These are phyloP conservation scores for Mycosarcoma mackinlayi DNA, from an alignment of 1,284 basidiomycete species.

Conservation along the genomic window DNA sequence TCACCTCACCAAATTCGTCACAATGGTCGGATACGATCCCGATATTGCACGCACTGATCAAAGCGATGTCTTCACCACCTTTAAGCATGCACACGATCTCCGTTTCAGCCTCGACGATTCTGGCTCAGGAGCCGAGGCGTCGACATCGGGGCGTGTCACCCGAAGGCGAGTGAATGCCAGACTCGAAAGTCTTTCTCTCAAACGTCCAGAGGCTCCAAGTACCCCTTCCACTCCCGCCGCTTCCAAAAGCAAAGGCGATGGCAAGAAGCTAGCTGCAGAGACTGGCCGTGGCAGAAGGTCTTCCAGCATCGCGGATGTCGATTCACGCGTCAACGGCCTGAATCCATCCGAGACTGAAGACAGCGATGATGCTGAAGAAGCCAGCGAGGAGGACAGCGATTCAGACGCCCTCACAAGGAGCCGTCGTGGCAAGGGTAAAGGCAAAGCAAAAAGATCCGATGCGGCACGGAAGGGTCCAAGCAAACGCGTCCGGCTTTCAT, in stretches of 20 bases:
- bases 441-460: conserved; percentile 3
- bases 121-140: conserved; percentile 11
- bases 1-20: conserved; percentile 62
- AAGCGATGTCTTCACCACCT: conserved; percentile 54
- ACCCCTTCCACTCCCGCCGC: conserved; percentile 19
- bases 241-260: conserved; percentile 10
- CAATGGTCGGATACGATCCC: conserved; percentile 59
- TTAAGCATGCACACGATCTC: conserved; percentile 50
- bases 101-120: conserved; percentile 33
- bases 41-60: conserved; percentile 45
- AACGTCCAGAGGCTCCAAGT: conserved; percentile 27
- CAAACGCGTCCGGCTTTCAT: conserved; percentile 14
- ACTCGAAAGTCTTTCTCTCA: conserved; percentile 46
- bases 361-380: conserved; percentile 16
- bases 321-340: conserved; percentile 4
- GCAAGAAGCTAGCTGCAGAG: conserved; percentile 5
- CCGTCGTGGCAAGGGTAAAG: conserved; percentile 7
- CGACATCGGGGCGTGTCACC: conserved; percentile 39
- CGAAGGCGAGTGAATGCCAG: conserved; percentile 46
- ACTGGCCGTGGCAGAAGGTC: conserved; percentile 15
- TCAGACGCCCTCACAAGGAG: conserved; percentile 5
- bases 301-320: conserved; percentile 17
- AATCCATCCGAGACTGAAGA: conserved; percentile 8
- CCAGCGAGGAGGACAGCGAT: conserved; percentile 11
- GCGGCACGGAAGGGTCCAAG: background rate